Conservation (phyloP, 1,139 yeast genomes). For the Taiozyma sp. region DNA sequence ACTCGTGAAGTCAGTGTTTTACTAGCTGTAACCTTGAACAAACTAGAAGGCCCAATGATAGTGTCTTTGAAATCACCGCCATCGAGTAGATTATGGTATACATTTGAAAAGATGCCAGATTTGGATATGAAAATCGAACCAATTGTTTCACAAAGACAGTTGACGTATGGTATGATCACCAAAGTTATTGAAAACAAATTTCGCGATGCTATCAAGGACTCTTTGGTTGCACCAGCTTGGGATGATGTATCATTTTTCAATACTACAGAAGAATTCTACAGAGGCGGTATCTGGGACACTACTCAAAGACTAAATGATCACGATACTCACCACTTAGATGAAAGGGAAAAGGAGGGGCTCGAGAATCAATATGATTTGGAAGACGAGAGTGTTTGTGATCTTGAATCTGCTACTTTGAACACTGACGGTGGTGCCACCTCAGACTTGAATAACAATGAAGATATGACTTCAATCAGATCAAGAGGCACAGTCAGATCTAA, state of each 20-base stretch:
- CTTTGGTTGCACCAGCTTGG: slow-evolving; percentile 81
- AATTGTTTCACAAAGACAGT: slow-evolving; percentile 75
- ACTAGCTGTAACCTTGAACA: slow-evolving; percentile 64
- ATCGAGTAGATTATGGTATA: slow-evolving; percentile 85
- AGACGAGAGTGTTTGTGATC: neutral
- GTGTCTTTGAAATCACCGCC: slow-evolving; percentile 84
- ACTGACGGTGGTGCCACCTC: slow-evolving; percentile 3
- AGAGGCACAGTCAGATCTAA: slow-evolving; percentile 3
- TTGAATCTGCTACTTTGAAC: neutral
- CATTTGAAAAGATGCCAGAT: slow-evolving; percentile 76
- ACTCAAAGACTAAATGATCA: slow-evolving; percentile 24
- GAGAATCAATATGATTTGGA: slow-evolving; percentile 3
- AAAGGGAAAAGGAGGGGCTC: slow-evolving; percentile 8
- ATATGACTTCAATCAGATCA: slow-evolving; percentile 12
- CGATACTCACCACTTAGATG: slow-evolving; percentile 10
- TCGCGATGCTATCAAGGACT: slow-evolving; percentile 73
- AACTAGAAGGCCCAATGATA: slow-evolving; percentile 69
- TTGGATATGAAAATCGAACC: slow-evolving; percentile 81
- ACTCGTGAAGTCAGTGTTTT: slow-evolving; percentile 74
- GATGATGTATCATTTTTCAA: slow-evolving; percentile 78
- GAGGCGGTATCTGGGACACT: slow-evolving; percentile 92
- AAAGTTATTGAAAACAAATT: slow-evolving; percentile 75
- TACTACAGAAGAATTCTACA: slow-evolving; percentile 61
- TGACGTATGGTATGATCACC: slow-evolving; percentile 74
- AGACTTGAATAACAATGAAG: slow-evolving; percentile 8